Percentiles rank a stretch among this genome's conserved stretches.
Conservation (phyloP, 257 asterid species). For the Verbascum thapsus region DNA sequence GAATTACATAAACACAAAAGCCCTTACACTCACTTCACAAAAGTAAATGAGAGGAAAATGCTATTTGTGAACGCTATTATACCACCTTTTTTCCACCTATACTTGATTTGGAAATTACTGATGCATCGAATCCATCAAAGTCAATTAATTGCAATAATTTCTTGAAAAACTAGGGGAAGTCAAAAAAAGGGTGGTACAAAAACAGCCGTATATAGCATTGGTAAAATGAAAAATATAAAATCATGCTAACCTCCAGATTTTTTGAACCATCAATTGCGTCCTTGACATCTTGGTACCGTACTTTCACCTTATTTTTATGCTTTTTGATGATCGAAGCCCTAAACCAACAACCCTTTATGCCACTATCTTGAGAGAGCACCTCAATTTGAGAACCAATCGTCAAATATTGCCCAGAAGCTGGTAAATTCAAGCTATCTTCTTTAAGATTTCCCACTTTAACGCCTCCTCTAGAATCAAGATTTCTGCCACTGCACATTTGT, state of each 20-base stretch:
- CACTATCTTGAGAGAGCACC: conserved; percentile 87
- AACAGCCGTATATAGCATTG: too few species aligned
- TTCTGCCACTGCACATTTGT: too few species aligned
- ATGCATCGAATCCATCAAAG: too few species aligned
- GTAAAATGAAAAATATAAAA: background rate
- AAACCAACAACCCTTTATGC: conserved; percentile 92
- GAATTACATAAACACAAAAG: background rate
- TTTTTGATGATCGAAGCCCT: conserved; percentile 70
- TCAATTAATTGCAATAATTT: too few species aligned
- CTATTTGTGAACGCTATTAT: too few species aligned
- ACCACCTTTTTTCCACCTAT: too few species aligned
- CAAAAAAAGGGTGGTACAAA: too few species aligned
- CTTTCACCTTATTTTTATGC: conserved; percentile 71
- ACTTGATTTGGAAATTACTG: too few species aligned
- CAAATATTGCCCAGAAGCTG: conserved; percentile 31
- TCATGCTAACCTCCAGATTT: conserved; percentile 59
- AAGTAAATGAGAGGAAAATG: too few species aligned
- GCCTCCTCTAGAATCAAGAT: background rate
- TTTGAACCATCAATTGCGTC: conserved; percentile 76
- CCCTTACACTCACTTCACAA: too few species aligned
- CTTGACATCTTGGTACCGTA: conserved; percentile 65
- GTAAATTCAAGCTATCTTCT: conserved; percentile 27
- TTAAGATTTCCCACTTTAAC: conserved; percentile 4
- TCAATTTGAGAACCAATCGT: conserved; percentile 70
- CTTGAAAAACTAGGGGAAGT: too few species aligned